Evolutionary conservation across 345 rosid species (phyloP), one percentile per base, ranked within the genome.

Genomic region (Passiflora organensis): DNA sequence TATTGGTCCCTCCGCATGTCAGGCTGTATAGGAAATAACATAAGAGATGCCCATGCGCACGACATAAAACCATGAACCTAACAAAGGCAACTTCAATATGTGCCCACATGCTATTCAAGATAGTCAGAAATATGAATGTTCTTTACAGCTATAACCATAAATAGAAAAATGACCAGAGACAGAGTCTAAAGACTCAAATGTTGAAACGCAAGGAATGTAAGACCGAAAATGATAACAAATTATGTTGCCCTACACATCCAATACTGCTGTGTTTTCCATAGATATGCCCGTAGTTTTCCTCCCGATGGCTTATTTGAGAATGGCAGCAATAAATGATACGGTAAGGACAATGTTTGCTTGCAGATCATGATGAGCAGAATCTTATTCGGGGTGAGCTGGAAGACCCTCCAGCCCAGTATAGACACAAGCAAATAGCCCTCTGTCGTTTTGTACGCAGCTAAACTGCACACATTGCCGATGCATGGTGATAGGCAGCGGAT

Each of bases 381-480:
- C 65, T 74, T 78, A 78, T n/a, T n/a, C n/a, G n/a, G n/a, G n/a
- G n/a, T n/a, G n/a, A n/a, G 66, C 56, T 50, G 58, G 71, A 53
- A 56, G 34, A 2, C 34, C 49, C 41, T 16, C 32, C 32, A 44
- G n/a, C 43, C 51, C 51, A 21, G 1, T 13, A 47, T 21, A 13
- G 20, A 22, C 25, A 47, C 25, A 47, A 47, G 51, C 51, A 47
- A 21, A 21, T 18, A 47, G 51, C 52, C 72, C 66, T 63, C 74
- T 52, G 67, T 58, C 75, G n/a, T n/a, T 78, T 78, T 75, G 75
- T 80, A 82, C 79, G 58, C 59, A 68, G 56, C 70, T 58, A 72
- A n/a, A 57, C 48, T 48, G 37, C 49, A 55, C 46, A 51, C 12
- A 63, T 82, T 66, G 82, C 85, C 95, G 81, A 69, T 86, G 97